Evolutionary conservation across 2,329 filamentous ascomycete genomes (phyloP), one percentile per base, ranked within the genome.

Genomic region (Acrocalymma vagum): DNA sequence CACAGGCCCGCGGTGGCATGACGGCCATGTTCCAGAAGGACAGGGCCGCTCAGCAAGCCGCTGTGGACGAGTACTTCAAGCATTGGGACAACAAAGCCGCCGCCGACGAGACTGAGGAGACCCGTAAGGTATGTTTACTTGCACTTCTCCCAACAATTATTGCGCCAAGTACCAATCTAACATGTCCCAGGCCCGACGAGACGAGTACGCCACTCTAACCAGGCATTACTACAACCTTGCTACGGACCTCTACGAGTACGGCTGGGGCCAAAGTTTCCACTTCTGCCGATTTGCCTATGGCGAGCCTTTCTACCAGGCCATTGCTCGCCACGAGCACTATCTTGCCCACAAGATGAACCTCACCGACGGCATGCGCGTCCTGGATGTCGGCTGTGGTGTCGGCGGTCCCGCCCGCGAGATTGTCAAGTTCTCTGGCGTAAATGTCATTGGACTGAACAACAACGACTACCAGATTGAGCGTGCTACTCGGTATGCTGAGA

Each of bases 381-480:
- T 99, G 20, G 94, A 99, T 65, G 94, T 99, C 45, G 94, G 94
- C 48, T 99, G 94, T 64, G 94, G 94, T 81, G 91, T 97, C 39
- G 94, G 94, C 62, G 94, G 94, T 30, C 94, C 94, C 15, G 94
- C 93, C 6, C 84, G 92, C 48, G 92, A 97, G 78, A 97, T 99
- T 62, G 90, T 89, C 75, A 95, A 95, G 76, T 99, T 99, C 76
- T 87, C 90, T 9, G 93, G 89, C 48, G 87, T 84, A 60, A 90
- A 96, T 61, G 82, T 97, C 51, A 87, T 90, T 16, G 94, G 94
- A 28, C 76, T 97, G 70, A 99, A 97, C 84, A 97, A 96, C 84
- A 97, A 97, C 74, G 90, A 96, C 76, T 99, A 99, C 79, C 94
- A 97, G 77, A 96, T 97, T 55, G 84, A 96, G 69, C 89, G 94